Base-by-base conservation (phyloP, 371 early-diverging fungal genomes). In the Umbelopsis sp. region DNA sequence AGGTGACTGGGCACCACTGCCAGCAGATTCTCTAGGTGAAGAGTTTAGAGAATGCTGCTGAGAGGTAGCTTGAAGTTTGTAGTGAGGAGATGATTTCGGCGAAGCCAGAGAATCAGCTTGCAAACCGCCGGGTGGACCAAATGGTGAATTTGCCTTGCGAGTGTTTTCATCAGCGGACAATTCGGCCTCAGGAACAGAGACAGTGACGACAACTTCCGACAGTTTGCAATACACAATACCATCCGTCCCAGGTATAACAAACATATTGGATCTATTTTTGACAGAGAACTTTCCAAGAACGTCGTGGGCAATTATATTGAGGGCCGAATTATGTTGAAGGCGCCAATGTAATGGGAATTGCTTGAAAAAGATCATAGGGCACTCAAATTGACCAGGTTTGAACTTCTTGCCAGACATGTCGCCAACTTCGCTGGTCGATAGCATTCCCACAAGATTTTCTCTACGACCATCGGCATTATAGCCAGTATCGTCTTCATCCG, bases 271-370 rank as follows among this genome's bases (percentile, higher is more conserved):
- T 24, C 94, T 81, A 72, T 95, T 95, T 41, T 83, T 79, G 16
- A 95, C 91, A 24, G 86, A 79, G 35, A 93, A 86, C 1, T 87
- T 84, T 18, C 83, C 77, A 14, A 94, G 75, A 0, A 87, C 78
- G 29, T 80, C 74, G 14, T 82, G 76, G 24, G 86, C 73, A 12
- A 93, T 78, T 18, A 79, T 80, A 63, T 82, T 89, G 16, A 90
- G 76, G 0, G 94, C 94, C 45, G 86, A 78, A 16, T 82, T 80
- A 0, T 92, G 89, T 63, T 81, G 84, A 35, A 95, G 74, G 18
- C 96, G 84, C 90, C 92, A 91, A 68, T 94, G 94, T 1, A 94
- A 70, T 3, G 90, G 87, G 69, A 93, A 92, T 18, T 78, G 74
- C 29, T 82, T 81, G 16, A 81, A 81, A 66, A 85, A 90, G 1